phyloP scores from a whole-genome alignment of 2,329 filamentous ascomycete genomes.

The Chaetomiaceae sp. region DNA sequence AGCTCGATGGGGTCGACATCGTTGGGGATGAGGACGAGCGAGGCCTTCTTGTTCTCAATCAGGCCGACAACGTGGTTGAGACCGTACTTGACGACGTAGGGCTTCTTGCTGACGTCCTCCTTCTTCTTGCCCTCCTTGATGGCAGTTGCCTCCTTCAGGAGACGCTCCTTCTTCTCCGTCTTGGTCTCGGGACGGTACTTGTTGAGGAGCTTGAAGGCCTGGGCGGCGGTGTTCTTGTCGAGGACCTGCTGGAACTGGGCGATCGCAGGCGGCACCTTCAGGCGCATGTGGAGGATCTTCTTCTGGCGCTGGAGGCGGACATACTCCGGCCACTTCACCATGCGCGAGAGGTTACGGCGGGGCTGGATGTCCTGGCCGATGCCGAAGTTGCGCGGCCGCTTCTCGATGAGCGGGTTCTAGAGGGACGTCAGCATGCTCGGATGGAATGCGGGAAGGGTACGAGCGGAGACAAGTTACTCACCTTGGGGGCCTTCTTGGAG shows the following conservation, averaged over 20 bases:
- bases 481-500: conserved; percentile 94
- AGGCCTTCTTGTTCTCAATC: conserved; percentile 99
- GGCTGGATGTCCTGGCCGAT: conserved; percentile 99
- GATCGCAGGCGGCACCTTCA: conserved; percentile 97
- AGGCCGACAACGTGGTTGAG: conserved; percentile 98
- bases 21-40: conserved; percentile 96
- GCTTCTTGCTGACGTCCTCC: conserved; percentile 99
- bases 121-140: conserved; percentile 99
- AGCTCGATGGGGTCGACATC: conserved; percentile 99
- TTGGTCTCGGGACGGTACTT: conserved; percentile 99
- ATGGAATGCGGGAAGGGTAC: background rate
- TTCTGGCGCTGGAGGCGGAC: conserved; percentile 91
- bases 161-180: conserved; percentile 99
- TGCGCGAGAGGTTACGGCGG: conserved; percentile 87
- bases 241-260: conserved; percentile 97
- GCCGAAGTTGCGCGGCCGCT: conserved; percentile 93
- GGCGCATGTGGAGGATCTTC: conserved; percentile 95
- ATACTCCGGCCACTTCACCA: conserved; percentile 99
- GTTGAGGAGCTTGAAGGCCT: conserved; percentile 98
- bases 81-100: conserved; percentile 98
- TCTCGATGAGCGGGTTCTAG: conserved; percentile 99
- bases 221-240: conserved; percentile 92
- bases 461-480: conserved; percentile 45
- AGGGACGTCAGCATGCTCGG: conserved; percentile 18
- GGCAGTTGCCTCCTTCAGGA: conserved; percentile 95